Evolutionary conservation across 257 asterid genomes (phyloP), one percentile per base, ranked within the genome.

Genomic region (Primulina eburnea): DNA sequence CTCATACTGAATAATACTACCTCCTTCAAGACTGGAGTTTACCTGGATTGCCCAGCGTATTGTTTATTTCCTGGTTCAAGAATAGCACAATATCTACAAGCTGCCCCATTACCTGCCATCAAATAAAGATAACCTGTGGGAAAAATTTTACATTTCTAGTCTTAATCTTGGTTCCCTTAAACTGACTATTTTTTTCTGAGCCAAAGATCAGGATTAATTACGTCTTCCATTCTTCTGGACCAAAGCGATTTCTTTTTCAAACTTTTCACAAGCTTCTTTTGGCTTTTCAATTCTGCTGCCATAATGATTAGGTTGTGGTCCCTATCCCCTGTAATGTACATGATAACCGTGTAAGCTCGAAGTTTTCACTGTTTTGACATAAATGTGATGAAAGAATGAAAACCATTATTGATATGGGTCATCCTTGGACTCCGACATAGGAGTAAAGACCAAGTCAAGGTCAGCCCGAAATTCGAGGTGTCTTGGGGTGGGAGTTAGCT

Each of bases 181-280:
- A 63, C 34, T 18, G 61, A 35, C 50, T 30, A 64, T 14, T 37
- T 57, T 11, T 71, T 30, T 21, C 20, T 26, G 55, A 40, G 56
- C 33, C 62, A 47, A 66, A 72, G 60, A 29, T 67, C 57, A 64
- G 73, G 37, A 66, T 75, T 76, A 60, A 58, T 65, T 81, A 89
- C 96, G 86, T 90, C 96, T 75, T 90, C 96, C 90, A 90, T 78
- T 71, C 88, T 82, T 82, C 84, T 81, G 64, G 87, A 87, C 96
- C 96, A 90, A 62, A 90, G 73, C 2, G 96, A 87, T 73, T 86
- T 84, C 70, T 88, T 90, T 84, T 90, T 87, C 56, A 90, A 78
- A 67, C 53, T 86, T 71, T 77, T 86, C 71, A 86, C 89, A 33
- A 81, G 75, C 75, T 84, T 90, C 84, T 60, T 80, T 78, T 82